Evolutionary conservation across 129 eudicot species (phyloP).

Genomic region (Sambucus nigra): DNA sequence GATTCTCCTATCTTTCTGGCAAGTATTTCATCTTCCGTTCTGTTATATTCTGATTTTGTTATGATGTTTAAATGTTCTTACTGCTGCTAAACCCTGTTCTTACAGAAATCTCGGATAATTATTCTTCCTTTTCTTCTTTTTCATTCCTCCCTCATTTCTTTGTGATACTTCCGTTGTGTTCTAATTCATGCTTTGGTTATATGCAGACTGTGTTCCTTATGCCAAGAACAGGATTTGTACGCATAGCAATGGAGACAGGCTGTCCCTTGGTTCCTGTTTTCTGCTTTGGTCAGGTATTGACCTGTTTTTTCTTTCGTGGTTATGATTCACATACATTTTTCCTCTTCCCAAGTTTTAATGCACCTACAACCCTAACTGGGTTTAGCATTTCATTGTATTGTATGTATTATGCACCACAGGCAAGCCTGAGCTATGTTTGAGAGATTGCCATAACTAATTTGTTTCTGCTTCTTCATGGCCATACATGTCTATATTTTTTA

Average conservation of each 20-base stretch:
- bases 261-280: conserved; percentile 86
- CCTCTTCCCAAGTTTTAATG: background rate
- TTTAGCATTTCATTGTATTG: no score
- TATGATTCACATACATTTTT: background rate
- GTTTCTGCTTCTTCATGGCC: conserved; percentile 1
- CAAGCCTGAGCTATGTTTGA: no score
- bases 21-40: no score
- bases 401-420: no score
- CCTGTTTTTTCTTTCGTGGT: background rate
- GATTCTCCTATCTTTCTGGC: no score
- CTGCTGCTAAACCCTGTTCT: background rate
- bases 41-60: no score
- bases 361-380: background rate
- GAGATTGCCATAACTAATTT: no score
- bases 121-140: background rate
- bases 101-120: background rate
- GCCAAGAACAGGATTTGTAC: conserved; percentile 73
- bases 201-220: conserved; percentile 59
- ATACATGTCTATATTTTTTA: background rate
- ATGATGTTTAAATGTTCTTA: no score
- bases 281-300: conserved; percentile 86
- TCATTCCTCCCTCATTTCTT: no score
- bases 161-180: background rate
- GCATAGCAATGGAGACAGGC: conserved; percentile 71
- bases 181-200: background rate